These are phyloP conservation scores for Leersia perrieri DNA, from an alignment of 176 grass and related monocot genomes.

Conservation along the genomic window DNA sequence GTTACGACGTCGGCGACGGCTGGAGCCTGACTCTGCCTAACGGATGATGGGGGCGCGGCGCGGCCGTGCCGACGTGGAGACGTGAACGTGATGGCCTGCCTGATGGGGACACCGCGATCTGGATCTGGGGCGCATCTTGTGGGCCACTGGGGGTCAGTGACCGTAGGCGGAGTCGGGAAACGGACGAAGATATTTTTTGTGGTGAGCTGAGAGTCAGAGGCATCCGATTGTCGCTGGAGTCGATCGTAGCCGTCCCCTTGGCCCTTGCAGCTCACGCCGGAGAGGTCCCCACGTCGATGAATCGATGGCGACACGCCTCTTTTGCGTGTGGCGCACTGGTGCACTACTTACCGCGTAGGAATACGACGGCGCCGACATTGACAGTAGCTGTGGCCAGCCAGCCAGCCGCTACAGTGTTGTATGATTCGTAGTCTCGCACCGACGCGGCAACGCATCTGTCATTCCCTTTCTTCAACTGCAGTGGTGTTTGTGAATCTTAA, in stretches of 20 bases:
- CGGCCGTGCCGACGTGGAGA: too few relatives aligned
- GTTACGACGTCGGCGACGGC: slow-evolving; percentile 16
- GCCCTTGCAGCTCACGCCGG: background rate
- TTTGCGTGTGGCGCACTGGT: background rate
- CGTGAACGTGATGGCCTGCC: too few relatives aligned
- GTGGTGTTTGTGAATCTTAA: background rate
- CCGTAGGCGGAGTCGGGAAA: background rate
- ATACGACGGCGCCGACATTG: background rate
- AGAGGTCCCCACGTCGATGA: background rate
- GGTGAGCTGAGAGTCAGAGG: background rate
- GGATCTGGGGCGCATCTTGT: slow-evolving; percentile 21
- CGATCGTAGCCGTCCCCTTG: background rate
- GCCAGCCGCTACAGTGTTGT: background rate
- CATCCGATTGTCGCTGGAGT: background rate
- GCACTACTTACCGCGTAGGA: background rate
- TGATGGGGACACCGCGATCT: slow-evolving; percentile 28
- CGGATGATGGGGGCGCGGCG: too few relatives aligned
- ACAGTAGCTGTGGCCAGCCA: too few relatives aligned
- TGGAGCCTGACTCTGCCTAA: too few relatives aligned
- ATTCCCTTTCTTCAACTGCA: too few relatives aligned
- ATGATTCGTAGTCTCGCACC: background rate
- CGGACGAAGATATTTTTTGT: background rate
- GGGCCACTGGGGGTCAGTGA: background rate
- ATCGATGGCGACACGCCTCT: background rate
- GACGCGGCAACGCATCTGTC: background rate